Evolutionary conservation across 1,139 yeast genomes (phyloP), one percentile per base, ranked within the genome.

Genomic region (Hemisphaericaspora subhashii): DNA sequence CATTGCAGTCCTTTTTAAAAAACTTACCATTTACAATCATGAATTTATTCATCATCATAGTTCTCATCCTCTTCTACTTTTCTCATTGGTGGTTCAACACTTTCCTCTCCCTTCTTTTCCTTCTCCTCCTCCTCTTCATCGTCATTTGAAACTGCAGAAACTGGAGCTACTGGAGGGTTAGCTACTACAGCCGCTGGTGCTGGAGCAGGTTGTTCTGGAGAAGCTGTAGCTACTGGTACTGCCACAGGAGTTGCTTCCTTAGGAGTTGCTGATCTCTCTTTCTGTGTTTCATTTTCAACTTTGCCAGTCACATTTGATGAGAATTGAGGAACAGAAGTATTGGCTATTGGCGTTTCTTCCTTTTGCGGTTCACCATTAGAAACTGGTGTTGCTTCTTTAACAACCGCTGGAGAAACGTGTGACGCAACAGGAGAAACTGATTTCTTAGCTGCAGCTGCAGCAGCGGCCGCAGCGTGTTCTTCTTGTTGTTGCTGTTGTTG

Each of bases 1-100:
- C 13, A 18, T 24, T 8, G 14, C 12, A 13, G 14, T 33, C 16
- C 22, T n/a, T 34, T 21, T 13, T 17, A 10, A 6, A 23, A 23
- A n/a, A n/a, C n/a, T 9, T 6, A 23, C 9, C 17, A 18, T n/a
- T 8, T 14, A 29, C 18, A 27, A n/a, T 27, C 31, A 27, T 27
- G 31, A 29, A 4, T 26, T 37, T 66, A 75, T 28, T 77, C 88
- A 42, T 84, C 94, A 57, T 86, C 95, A 57, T 86, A 86, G 56
- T 86, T 78, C 54, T 84, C 90, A 55, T 86, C 95, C 54, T 86
- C 95, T 38, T 83, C 90, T 18, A 86, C 81, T 50, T 81, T 76
- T 54, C 95, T 74, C 57, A 84, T 80, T 16, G 86, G 88, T 22
- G 84, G 81, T 49, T 83, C 92, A 11, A 69, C 67, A 4, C 67